phyloP scores from a whole-genome alignment of 225 moss, liverwort and hornwort species.

The Takakia lepidozioides region DNA sequence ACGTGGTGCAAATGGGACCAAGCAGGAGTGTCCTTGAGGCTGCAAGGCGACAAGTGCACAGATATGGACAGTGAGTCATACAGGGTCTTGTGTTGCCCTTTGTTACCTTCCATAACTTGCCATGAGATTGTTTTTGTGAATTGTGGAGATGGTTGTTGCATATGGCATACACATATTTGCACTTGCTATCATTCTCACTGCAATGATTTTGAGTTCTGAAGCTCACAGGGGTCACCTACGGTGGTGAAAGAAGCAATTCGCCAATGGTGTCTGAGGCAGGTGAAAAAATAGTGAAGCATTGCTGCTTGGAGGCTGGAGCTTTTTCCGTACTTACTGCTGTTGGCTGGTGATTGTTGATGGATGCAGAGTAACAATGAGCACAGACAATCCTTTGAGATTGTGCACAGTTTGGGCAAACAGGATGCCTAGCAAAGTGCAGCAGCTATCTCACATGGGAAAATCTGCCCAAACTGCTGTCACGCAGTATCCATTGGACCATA shows the following conservation, averaged over 20 bases:
- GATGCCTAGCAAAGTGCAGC: background rate
- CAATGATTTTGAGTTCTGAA: background rate
- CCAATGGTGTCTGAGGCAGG: too few species aligned
- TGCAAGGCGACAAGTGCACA: slow-evolving; percentile 5
- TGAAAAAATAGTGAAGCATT: too few species aligned
- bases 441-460: background rate
- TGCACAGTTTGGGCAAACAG: background rate
- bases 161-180: too few species aligned
- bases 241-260: too few species aligned
- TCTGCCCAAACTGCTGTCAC: background rate
- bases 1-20: background rate
- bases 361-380: background rate
- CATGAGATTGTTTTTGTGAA: slow-evolving; percentile 3
- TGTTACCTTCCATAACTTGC: too few species aligned
- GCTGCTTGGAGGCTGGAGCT: too few species aligned
- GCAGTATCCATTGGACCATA: slow-evolving; percentile 5
- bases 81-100: too few species aligned
- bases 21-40: slow-evolving; percentile 8
- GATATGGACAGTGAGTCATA: slow-evolving; percentile 1
- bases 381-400: background rate
- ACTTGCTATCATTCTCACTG: too few species aligned
- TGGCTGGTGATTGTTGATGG: background rate
- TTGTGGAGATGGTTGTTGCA: too few species aligned
- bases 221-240: background rate
- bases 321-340: background rate